Evolutionary conservation across 179 eudicot genomes (phyloP).

Genomic region (Corrigiola litoralis): DNA sequence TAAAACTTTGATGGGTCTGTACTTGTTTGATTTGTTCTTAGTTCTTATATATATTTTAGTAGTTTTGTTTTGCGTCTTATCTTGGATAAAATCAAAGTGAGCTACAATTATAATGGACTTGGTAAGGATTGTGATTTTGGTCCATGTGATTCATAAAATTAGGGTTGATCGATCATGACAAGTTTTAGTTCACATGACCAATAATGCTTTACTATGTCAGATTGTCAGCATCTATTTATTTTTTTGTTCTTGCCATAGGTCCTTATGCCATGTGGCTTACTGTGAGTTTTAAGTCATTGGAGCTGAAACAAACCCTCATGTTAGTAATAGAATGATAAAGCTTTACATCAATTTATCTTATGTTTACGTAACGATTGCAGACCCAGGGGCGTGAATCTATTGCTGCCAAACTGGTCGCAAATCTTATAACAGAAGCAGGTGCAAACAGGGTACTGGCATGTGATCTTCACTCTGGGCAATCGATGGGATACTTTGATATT

Average conservation of each 20-base stretch:
- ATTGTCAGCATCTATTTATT: no score
- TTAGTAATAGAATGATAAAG: no score
- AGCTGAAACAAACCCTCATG: no score
- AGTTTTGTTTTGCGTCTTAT: not conserved
- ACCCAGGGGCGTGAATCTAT: slow-evolving; percentile 95
- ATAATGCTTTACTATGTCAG: not conserved
- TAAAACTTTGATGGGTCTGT: not conserved
- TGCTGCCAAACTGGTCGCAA: slow-evolving; percentile 84
- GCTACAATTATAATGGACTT: not conserved
- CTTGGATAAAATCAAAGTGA: not conserved
- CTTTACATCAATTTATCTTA: not conserved
- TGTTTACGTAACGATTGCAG: slow-evolving; percentile 30
- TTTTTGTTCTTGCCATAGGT: no score
- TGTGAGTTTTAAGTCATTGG: not conserved
- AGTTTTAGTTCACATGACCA: not conserved
- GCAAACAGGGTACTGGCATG: slow-evolving; percentile 90
- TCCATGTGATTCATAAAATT: not conserved
- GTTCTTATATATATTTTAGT: not conserved
- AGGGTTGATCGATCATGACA: not conserved
- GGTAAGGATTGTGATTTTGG: not conserved
- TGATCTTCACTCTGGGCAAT: slow-evolving; percentile 93
- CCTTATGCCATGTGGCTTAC: not conserved
- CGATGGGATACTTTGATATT: slow-evolving; percentile 95
- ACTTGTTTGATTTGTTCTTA: not conserved
- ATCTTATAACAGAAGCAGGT: slow-evolving; percentile 85